Evolutionary conservation across 805 yeast species (phyloP).

Genomic region (Hermanozyma aechmeae): DNA sequence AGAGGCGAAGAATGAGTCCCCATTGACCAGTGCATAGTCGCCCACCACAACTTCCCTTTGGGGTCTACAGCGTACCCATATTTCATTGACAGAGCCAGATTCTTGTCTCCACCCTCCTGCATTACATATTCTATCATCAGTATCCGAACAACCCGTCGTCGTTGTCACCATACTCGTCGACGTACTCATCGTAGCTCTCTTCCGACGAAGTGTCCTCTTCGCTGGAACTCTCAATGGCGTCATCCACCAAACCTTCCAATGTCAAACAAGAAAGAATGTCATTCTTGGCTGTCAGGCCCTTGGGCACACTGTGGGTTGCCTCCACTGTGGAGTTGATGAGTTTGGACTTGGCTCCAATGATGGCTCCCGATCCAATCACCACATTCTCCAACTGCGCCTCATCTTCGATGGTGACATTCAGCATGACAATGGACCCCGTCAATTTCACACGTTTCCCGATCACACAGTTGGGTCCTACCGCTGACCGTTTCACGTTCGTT

Average conservation of each 20-base stretch:
- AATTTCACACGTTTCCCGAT: slow-evolving; percentile 84
- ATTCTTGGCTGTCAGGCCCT: slow-evolving; percentile 47
- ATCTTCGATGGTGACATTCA: slow-evolving; percentile 66
- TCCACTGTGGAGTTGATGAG: slow-evolving; percentile 81
- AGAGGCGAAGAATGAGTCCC: slow-evolving; percentile 2
- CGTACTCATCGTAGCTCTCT: slow-evolving; percentile 26
- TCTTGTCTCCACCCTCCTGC: neutral
- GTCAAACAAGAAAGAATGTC: slow-evolving; percentile 43
- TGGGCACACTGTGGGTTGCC: slow-evolving; percentile 59
- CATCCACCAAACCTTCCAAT: slow-evolving; percentile 31
- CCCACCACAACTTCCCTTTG: no score
- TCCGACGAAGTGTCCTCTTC: slow-evolving; percentile 36
- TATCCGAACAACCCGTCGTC: slow-evolving; percentile 42
- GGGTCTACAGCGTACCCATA: no score
- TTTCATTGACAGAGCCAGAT: neutral
- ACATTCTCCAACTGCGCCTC: slow-evolving; percentile 80
- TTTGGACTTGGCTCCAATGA: slow-evolving; percentile 54
- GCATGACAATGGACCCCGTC: slow-evolving; percentile 75
- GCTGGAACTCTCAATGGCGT: slow-evolving; percentile 27
- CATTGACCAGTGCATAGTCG: neutral
- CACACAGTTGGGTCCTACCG: slow-evolving; percentile 62
- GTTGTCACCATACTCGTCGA: slow-evolving; percentile 57
- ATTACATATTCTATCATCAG: slow-evolving; percentile 7
- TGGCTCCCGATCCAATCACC: slow-evolving; percentile 64
- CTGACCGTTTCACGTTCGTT: slow-evolving; percentile 79